These are phyloP conservation scores for Plasmodium sp. DNA, from an alignment of 169 alveolate species.

Conservation along the genomic window DNA sequence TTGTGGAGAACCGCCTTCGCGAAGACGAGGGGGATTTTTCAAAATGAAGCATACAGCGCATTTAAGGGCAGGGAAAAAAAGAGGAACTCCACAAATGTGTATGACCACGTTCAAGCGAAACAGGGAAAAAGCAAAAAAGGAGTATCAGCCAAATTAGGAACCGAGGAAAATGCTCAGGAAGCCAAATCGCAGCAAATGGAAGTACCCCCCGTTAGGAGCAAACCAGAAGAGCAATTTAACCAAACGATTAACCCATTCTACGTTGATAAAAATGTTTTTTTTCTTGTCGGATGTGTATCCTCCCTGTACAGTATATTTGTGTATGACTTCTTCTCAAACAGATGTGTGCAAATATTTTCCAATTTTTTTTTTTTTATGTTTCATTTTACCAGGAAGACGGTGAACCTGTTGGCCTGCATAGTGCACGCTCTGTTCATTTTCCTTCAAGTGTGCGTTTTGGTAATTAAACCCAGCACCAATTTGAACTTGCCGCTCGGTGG, in stretches of 20 bases:
- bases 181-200: not conserved
- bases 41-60: not conserved
- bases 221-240: not conserved
- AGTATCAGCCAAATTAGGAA: not conserved
- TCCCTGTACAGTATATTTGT: conserved; percentile 31
- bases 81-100: not conserved
- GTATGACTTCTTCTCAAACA: conserved; percentile 31
- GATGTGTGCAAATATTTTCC: conserved; percentile 36
- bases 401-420: conserved; percentile 16
- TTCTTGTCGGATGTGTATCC: conserved; percentile 5
- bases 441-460: conserved; percentile 20
- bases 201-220: not conserved
- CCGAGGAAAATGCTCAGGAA: not conserved
- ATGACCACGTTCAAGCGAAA: not conserved
- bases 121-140: not conserved
- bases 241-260: not conserved
- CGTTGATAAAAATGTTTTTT: not conserved
- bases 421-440: conserved; percentile 9
- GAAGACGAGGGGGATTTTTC: not conserved
- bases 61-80: not conserved
- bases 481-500: not conserved
- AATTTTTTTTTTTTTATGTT: conserved; percentile 36
- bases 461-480: not conserved
- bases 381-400: conserved; percentile 19
- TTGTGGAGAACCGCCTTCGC: not conserved